Evolutionary conservation across 2,329 filamentous ascomycete species (phyloP).

Genomic region (Anisogramma anomala): DNA sequence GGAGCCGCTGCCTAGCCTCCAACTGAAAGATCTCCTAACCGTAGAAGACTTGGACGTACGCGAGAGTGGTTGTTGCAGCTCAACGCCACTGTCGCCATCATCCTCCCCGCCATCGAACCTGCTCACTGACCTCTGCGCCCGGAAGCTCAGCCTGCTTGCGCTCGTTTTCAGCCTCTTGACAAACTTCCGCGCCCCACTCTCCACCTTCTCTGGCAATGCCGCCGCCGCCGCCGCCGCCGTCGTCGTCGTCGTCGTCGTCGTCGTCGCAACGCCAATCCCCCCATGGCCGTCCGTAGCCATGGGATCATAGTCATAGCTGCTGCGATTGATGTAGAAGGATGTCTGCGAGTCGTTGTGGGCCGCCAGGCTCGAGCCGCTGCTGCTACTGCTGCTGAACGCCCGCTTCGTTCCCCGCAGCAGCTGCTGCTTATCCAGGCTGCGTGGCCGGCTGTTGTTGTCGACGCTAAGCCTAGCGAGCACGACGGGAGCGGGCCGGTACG

Average conservation of each 20-base stretch:
- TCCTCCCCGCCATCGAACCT: conserved; percentile 6
- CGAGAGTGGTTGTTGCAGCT: conserved; percentile 2
- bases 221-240: conserved; percentile 21
- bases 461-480: conserved; percentile 10
- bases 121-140: background rate
- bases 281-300: conserved; percentile 23
- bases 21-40: conserved; percentile 9
- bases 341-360: conserved; percentile 8
- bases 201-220: conserved; percentile 4
- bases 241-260: conserved; percentile 21
- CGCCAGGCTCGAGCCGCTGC: too few species aligned
- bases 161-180: conserved; percentile 45
- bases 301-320: conserved; percentile 31
- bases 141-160: conserved; percentile 28
- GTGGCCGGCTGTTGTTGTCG: conserved; percentile 1
- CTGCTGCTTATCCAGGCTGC: conserved; percentile 4
- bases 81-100: conserved; percentile 1
- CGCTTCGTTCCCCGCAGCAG: conserved; percentile 25
- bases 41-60: conserved; percentile 8
- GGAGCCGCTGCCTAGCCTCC: conserved; percentile 1
- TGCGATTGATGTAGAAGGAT: conserved; percentile 17
- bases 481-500: conserved; percentile 5
- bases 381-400: too few species aligned
- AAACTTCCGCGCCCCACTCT: conserved; percentile 24
- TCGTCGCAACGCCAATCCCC: conserved; percentile 18